phyloP scores from a whole-genome alignment of 208 protist genomes.

The Trypanosoma scelopori region DNA sequence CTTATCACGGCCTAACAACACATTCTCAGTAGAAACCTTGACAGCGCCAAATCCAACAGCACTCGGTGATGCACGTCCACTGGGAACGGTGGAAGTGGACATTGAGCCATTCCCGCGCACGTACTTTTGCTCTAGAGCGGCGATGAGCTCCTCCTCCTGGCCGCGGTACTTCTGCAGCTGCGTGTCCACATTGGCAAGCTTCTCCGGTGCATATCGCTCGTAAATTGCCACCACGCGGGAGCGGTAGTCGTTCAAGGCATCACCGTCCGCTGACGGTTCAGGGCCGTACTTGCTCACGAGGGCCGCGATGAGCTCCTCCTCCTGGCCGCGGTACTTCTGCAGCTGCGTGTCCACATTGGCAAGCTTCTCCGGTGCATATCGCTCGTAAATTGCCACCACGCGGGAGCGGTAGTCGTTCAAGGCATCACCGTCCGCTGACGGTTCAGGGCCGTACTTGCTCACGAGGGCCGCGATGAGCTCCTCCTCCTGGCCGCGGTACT shows the following conservation, averaged over 20 bases:
- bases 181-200: conserved; percentile 32
- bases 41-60: background rate
- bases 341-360: conserved; percentile 33
- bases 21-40: too few relatives aligned
- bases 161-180: conserved; percentile 35
- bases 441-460: conserved; percentile 38
- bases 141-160: conserved; percentile 34
- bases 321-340: conserved; percentile 27
- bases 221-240: conserved; percentile 38
- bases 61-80: conserved; percentile 8
- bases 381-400: conserved; percentile 34
- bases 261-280: conserved; percentile 20
- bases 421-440: background rate
- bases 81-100: background rate
- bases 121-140: conserved; percentile 30
- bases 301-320: conserved; percentile 30
- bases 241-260: conserved; percentile 16
- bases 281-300: conserved; percentile 34
- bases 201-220: conserved; percentile 30
- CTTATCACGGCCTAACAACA: background rate
- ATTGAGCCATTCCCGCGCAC: conserved; percentile 11
- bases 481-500: conserved; percentile 33
- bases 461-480: conserved; percentile 27
- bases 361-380: conserved; percentile 32
- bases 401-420: conserved; percentile 23